phyloP scores from a whole-genome alignment of 1,139 yeast species.

The Yamadazyma dushanensis region DNA sequence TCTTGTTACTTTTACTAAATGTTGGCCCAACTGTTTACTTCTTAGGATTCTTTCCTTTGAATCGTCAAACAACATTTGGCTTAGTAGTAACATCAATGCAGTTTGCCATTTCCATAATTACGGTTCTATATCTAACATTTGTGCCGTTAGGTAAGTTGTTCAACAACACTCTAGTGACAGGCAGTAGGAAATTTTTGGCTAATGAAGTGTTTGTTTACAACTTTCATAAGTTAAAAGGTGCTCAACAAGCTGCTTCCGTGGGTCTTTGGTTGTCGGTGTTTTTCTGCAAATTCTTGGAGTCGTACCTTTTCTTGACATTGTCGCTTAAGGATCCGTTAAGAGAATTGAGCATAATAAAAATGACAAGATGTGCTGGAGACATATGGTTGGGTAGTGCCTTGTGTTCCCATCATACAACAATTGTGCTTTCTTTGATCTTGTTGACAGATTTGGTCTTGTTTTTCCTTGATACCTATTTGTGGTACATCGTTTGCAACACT shows the following conservation, averaged over 20 bases:
- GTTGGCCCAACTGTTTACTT: conserved; percentile 44
- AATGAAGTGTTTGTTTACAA: conserved; percentile 36
- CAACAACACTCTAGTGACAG: conserved; percentile 13
- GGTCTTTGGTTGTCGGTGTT: conserved; percentile 51
- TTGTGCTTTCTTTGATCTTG: conserved; percentile 38
- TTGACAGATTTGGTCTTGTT: conserved; percentile 48
- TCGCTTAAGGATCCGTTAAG: conserved; percentile 50
- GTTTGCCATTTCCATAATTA: conserved; percentile 41
- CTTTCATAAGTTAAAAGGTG: conserved; percentile 36
- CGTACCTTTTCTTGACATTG: conserved; percentile 51
- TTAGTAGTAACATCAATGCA: conserved; percentile 42
- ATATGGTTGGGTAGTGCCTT: conserved; percentile 38
- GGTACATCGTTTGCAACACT: conserved; percentile 58
- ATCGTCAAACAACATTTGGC: conserved; percentile 27
- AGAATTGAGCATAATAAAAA: conserved; percentile 42
- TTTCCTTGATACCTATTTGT: conserved; percentile 54
- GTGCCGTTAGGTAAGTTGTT: conserved; percentile 50
- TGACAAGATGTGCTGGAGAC: conserved; percentile 46
- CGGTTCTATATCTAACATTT: conserved; percentile 45
- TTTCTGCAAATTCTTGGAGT: conserved; percentile 47
- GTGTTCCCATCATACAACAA: conserved; percentile 40
- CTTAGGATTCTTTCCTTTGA: conserved; percentile 27
- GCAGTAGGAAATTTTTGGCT: conserved; percentile 32
- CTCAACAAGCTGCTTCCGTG: conserved; percentile 40
- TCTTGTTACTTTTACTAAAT: conserved; percentile 28